Conservation (phyloP, 371 early-diverging fungal genomes). For the Zychaea mexicana region DNA sequence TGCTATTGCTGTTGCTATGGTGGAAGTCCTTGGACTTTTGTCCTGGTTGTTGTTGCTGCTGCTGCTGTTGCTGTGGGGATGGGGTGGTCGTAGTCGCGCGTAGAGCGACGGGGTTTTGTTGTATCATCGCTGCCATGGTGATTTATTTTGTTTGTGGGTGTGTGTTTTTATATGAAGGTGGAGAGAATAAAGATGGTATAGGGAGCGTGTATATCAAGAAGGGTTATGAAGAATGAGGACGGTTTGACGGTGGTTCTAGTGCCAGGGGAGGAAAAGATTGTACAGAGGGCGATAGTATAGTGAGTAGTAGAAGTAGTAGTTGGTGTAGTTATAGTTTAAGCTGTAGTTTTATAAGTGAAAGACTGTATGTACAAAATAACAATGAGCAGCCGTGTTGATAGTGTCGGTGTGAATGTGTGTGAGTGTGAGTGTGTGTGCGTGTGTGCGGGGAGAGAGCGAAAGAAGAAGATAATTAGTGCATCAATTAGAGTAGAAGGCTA, state of each 20-base stretch:
- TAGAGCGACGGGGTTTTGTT: constrained; percentile 13
- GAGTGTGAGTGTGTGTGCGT: no score
- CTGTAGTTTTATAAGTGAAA: constrained; percentile 1
- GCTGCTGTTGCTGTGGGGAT: constrained; percentile 2
- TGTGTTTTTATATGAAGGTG: neutral
- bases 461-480: constrained; percentile 6
- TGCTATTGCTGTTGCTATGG: constrained; percentile 7
- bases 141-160: neutral
- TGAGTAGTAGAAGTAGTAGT: neutral
- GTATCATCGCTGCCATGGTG: constrained; percentile 20
- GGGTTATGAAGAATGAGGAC: neutral
- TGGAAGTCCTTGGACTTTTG: neutral
- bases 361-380: constrained; percentile 8
- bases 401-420: no score
- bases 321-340: no score
- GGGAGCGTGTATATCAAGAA: neutral
- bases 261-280: neutral
- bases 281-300: neutral
- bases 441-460: neutral
- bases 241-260: neutral
- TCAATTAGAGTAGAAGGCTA: constrained; percentile 7
- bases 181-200: neutral
- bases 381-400: constrained; percentile 4
- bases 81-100: neutral
- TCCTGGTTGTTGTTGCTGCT: neutral